A percentile compares a stretch with the other conserved stretches of the same genome.
Conservation (phyloP, 2,329 filamentous ascomycete genomes). For the Ascochyta rabiei region DNA sequence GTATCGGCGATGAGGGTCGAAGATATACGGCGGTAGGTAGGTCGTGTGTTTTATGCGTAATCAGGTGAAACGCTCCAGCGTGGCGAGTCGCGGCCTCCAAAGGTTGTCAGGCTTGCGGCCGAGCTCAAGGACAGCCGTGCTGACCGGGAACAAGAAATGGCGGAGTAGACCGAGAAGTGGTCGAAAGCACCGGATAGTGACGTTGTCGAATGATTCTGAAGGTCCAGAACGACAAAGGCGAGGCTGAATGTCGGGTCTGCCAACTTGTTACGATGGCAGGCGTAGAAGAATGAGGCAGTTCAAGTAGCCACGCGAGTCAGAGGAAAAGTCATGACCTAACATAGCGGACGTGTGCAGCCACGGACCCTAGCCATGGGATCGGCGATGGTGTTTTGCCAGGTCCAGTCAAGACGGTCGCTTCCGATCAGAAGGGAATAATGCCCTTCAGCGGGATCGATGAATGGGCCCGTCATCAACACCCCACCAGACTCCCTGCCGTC, state of each 20-base stretch:
- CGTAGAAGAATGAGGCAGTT: constrained; percentile 3
- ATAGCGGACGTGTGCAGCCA: constrained; percentile 15
- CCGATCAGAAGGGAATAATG: constrained; percentile 29
- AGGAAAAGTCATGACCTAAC: constrained; percentile 17
- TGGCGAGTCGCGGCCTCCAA: constrained; percentile 7
- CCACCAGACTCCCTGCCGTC: constrained; percentile 16
- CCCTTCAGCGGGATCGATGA: constrained; percentile 28
- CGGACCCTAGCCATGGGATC: constrained; percentile 16
- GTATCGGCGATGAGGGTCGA: neutral
- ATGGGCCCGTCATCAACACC: constrained; percentile 24
- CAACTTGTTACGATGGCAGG: neutral
- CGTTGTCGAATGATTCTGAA: constrained; percentile 1
- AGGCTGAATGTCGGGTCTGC: constrained; percentile 5
- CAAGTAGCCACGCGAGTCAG: constrained; percentile 7
- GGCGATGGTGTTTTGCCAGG: constrained; percentile 29
- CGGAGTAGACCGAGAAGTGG: neutral
- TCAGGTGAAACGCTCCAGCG: constrained; percentile 14
- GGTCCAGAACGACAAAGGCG: neutral
- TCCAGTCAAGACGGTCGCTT: constrained; percentile 15
- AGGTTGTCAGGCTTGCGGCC: constrained; percentile 6
- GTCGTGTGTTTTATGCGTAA: neutral
- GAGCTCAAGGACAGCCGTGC: constrained; percentile 22
- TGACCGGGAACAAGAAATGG: constrained; percentile 22
- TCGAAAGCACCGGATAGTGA: constrained; percentile 3
- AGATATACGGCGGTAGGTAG: neutral